Percentiles rank a stretch among this genome's conserved stretches.
phyloP scores from a whole-genome alignment of 1,139 yeast genomes.

The Kodamaea derodonti region DNA sequence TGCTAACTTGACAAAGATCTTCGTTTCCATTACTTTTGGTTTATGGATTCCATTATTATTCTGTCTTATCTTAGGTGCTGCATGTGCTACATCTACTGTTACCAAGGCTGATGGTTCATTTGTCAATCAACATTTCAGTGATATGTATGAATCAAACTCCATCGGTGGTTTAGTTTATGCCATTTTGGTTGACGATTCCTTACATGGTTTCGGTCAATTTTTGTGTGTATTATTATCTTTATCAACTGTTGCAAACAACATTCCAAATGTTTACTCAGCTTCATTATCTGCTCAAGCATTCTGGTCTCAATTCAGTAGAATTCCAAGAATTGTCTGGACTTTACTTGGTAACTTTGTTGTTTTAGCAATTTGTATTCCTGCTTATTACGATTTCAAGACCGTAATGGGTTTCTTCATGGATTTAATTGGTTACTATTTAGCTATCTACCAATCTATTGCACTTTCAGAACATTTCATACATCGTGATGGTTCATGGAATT shows the following conservation, averaged over 20 bases:
- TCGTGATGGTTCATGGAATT: slow-evolving; percentile 58
- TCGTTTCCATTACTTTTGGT: slow-evolving; percentile 61
- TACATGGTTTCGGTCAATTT: slow-evolving; percentile 87
- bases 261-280: slow-evolving; percentile 90
- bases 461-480: slow-evolving; percentile 77
- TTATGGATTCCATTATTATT: slow-evolving; percentile 65
- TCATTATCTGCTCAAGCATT: slow-evolving; percentile 82
- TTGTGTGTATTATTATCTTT: slow-evolving; percentile 79
- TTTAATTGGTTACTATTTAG: slow-evolving; percentile 85
- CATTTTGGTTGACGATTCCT: slow-evolving; percentile 70
- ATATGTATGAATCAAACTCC: slow-evolving; percentile 48
- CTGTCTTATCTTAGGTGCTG: slow-evolving; percentile 82
- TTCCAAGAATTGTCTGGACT: slow-evolving; percentile 86
- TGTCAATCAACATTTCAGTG: slow-evolving; percentile 18
- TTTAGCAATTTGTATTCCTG: slow-evolving; percentile 86
- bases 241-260: slow-evolving; percentile 84
- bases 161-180: slow-evolving; percentile 83
- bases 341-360: slow-evolving; percentile 69
- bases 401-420: slow-evolving; percentile 88
- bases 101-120: slow-evolving; percentile 37
- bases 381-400: slow-evolving; percentile 63
- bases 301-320: slow-evolving; percentile 64
- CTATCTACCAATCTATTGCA: slow-evolving; percentile 73
- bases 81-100: slow-evolving; percentile 66
- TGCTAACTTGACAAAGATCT: slow-evolving; percentile 55